Percentiles rank a stretch among this genome's conserved stretches.
Evolutionary conservation across 2,329 filamentous ascomycete genomes (phyloP).

Genomic region (Gnomoniopsis sp.): DNA sequence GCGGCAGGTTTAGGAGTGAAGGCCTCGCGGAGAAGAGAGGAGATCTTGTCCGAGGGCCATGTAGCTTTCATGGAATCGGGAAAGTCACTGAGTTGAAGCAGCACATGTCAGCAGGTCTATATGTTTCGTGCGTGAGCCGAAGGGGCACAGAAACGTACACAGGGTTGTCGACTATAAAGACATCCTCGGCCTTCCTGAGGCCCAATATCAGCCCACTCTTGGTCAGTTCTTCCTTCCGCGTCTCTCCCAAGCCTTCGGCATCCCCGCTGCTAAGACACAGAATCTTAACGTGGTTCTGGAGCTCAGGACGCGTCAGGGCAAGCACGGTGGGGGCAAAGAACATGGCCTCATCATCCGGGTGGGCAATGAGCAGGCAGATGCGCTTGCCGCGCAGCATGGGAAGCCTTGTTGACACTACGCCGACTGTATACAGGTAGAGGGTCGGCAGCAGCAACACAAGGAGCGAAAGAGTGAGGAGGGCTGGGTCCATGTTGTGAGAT

Average conservation of each 20-base stretch:
- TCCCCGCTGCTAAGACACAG: conserved; percentile 87
- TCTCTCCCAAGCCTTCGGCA: conserved; percentile 81
- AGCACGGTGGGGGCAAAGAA: conserved; percentile 92
- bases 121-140: neutral
- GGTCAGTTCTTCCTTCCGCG: conserved; percentile 77
- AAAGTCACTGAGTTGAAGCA: conserved; percentile 52
- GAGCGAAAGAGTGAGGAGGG: conserved; percentile 25
- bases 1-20: conserved; percentile 65
- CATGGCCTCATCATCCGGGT: conserved; percentile 99
- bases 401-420: conserved; percentile 48
- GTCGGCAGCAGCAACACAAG: conserved; percentile 42
- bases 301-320: conserved; percentile 73
- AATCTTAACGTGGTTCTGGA: conserved; percentile 90
- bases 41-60: conserved; percentile 72
- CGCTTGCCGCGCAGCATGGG: conserved; percentile 72
- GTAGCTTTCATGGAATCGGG: conserved; percentile 81
- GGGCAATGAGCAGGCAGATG: conserved; percentile 89
- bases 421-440: conserved; percentile 51
- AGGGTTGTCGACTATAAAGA: conserved; percentile 78
- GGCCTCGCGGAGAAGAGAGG: conserved; percentile 64
- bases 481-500: conserved; percentile 22
- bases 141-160: conserved; percentile 38
- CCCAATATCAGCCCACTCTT: conserved; percentile 78
- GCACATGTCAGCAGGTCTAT: neutral
- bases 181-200: conserved; percentile 69